Conservation (phyloP, 371 early-diverging fungal genomes). For the Mucor sp. region DNA sequence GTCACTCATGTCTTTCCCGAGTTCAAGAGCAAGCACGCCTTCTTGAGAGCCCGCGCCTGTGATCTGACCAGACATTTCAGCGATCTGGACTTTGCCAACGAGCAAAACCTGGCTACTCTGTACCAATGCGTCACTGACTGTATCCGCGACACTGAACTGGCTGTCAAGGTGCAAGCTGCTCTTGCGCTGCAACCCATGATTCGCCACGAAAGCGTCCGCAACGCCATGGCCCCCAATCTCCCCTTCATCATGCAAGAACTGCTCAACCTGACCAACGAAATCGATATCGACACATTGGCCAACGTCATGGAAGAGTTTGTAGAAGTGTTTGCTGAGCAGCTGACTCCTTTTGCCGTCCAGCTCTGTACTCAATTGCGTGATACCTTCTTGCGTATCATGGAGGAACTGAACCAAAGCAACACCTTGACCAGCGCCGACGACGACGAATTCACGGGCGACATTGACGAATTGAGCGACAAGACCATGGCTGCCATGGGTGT, state of each 20-base stretch:
- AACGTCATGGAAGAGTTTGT: slow-evolving; percentile 88
- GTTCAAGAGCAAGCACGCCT: slow-evolving; percentile 78
- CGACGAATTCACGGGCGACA: slow-evolving; percentile 40
- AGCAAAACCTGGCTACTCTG: slow-evolving; percentile 51
- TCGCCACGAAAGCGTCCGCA: slow-evolving; percentile 68
- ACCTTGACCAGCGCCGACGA: slow-evolving; percentile 42
- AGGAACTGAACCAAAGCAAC: slow-evolving; percentile 54
- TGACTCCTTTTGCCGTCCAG: slow-evolving; percentile 91
- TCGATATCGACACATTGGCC: slow-evolving; percentile 88
- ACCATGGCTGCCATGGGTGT: slow-evolving; percentile 90
- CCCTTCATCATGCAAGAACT: slow-evolving; percentile 85
- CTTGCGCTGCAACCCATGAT: slow-evolving; percentile 80
- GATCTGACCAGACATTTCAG: slow-evolving; percentile 44
- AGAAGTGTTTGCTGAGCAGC: slow-evolving; percentile 85
- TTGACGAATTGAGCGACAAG: slow-evolving; percentile 78
- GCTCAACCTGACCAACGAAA: slow-evolving; percentile 82
- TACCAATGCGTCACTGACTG: slow-evolving; percentile 68
- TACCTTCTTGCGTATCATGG: slow-evolving; percentile 83
- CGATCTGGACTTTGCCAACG: slow-evolving; percentile 42
- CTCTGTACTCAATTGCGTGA: slow-evolving; percentile 82
- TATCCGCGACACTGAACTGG: slow-evolving; percentile 78
- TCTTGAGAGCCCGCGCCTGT: slow-evolving; percentile 73
- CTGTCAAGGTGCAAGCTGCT: slow-evolving; percentile 83
- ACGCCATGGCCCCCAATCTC: slow-evolving; percentile 76
- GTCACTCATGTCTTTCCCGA: slow-evolving; percentile 88